Evolutionary conservation across 148 eudicot species (phyloP).

Genomic region (Camellia lanceoleosa): DNA sequence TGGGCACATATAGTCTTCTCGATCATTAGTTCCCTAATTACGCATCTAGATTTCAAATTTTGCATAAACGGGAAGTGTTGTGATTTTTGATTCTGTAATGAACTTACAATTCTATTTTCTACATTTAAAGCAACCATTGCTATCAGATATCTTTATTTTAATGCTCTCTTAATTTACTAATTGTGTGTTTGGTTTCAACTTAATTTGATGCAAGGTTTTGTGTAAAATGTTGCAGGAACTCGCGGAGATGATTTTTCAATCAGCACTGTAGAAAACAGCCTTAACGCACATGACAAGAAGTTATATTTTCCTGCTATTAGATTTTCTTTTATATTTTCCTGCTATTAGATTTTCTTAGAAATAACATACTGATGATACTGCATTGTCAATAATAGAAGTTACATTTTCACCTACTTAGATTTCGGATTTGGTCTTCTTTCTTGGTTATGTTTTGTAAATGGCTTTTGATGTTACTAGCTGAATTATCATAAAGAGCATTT

Average conservation of each 20-base stretch:
- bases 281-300: not conserved
- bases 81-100: no score
- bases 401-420: not conserved
- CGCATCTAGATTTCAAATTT: not conserved
- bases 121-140: not conserved
- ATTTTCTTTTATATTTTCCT: not conserved
- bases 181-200: not conserved
- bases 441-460: not conserved
- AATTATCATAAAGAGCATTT: no score
- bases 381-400: not conserved
- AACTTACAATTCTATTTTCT: no score
- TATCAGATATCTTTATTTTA: not conserved
- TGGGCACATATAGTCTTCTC: not conserved
- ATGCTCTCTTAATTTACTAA: not conserved
- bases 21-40: not conserved
- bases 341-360: conserved; percentile 1
- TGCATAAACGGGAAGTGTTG: not conserved
- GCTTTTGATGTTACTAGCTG: not conserved
- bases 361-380: not conserved
- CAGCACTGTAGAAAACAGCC: conserved; percentile 41
- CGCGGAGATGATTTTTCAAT: conserved; percentile 90
- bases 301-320: not conserved
- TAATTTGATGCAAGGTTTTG: not conserved
- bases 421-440: not conserved
- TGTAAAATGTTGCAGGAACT: conserved; percentile 61